phyloP scores from a whole-genome alignment of 257 asterid species.

The Prunella vulgaris region DNA sequence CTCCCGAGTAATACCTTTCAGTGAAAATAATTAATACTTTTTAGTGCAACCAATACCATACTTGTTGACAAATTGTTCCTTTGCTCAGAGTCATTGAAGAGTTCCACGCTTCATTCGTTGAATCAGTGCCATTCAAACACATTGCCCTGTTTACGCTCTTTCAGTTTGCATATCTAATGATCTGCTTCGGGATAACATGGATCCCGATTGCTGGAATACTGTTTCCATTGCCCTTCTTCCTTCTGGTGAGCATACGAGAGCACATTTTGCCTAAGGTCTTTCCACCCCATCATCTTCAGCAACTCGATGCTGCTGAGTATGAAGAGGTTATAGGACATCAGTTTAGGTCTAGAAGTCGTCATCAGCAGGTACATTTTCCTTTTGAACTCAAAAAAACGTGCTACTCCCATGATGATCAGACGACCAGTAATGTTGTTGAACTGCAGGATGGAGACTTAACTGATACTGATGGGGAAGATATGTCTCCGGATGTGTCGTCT shows the following conservation, averaged over 20 bases:
- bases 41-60: not conserved
- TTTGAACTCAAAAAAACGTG: not conserved
- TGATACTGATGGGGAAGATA: slow-evolving; percentile 30
- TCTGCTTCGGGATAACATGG: slow-evolving; percentile 89
- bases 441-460: slow-evolving; percentile 39
- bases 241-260: slow-evolving; percentile 67
- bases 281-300: slow-evolving; percentile 58
- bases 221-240: slow-evolving; percentile 81
- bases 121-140: slow-evolving; percentile 79
- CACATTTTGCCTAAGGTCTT: slow-evolving; percentile 70
- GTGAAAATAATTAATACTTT: too few relatives aligned
- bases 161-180: slow-evolving; percentile 53
- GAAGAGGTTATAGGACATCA: slow-evolving; percentile 69
- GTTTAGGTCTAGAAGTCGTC: slow-evolving; percentile 23
- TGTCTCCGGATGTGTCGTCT: slow-evolving; percentile 35
- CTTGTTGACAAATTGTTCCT: not conserved
- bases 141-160: slow-evolving; percentile 60
- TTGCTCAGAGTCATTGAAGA: slow-evolving; percentile 61
- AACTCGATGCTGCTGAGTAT: slow-evolving; percentile 89
- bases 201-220: slow-evolving; percentile 85
- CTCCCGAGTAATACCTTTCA: not conserved
- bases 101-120: slow-evolving; percentile 75
- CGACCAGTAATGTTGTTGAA: not conserved
- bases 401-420: not conserved
- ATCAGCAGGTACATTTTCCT: slow-evolving; percentile 27